Evolutionary conservation across 2,329 filamentous ascomycete species (phyloP), one percentile per base, ranked within the genome.

Genomic region (Colletotrichum sansevieriae): DNA sequence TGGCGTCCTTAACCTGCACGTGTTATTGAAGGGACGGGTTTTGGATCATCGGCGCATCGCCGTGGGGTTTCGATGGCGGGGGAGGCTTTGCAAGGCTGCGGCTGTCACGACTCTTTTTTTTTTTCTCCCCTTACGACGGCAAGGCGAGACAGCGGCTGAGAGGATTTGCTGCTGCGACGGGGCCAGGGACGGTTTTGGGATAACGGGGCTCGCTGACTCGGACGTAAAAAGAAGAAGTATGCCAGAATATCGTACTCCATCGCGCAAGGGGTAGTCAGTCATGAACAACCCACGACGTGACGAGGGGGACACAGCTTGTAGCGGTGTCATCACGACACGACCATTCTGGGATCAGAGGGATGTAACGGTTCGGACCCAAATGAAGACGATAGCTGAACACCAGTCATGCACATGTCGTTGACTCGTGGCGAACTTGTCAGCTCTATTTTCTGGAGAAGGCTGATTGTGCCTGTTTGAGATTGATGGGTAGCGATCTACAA

Each of bases 361-460:
- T 18, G 20, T 29, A 55, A 55, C 52, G 35, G 20, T 52, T 33
- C 33, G 15, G 25, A n/a, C 25, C 25, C 25, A 25, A 25, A 25
- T 5, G 25, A 25, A 5, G 25, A 25, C 25, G 25, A 25, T 25
- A 25, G 25, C 25, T 25, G 25, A 25, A 4, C 25, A 25, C 25
- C 25, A 25, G 49, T 35, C n/a, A n/a, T 15, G 47, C n/a, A 33
- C n/a, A 20, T 15, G 18, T 41, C 33, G 20, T 25, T 22, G 35
- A 57, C 18, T 25, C 15, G 15, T 15, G n/a, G 11, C 41, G 41
- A 18, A 39, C 56, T 20, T 25, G 20, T 29, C 57, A 60, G 57
- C 57, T 60, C 57, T 60, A 15, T 41, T 29, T 60, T 60, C 57
- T 60, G 57, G 57, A 60, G 57, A 51, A 29, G 6, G 29, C 29